Base-by-base conservation (phyloP, 345 rosid genomes). In the Arabis hirsuta region DNA sequence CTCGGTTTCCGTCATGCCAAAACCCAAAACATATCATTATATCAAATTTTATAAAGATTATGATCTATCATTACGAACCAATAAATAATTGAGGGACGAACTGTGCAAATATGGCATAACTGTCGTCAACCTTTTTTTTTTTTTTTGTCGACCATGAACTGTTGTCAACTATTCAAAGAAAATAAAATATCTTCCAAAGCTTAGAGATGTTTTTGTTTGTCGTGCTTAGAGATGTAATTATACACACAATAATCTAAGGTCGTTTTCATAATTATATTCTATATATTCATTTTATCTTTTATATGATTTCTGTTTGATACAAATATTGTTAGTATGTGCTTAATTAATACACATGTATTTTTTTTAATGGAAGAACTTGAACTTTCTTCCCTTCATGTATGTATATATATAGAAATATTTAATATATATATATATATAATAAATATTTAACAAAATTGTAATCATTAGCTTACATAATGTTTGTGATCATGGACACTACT, bases 401-500 rank as follows among this genome's bases (percentile, higher is more conserved):
- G n/a, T n/a, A n/a, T n/a, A n/a, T n/a, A n/a, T n/a, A n/a, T n/a
- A n/a, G n/a, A n/a, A n/a, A n/a, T n/a, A n/a, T n/a, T n/a, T n/a
- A n/a, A n/a, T n/a, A n/a, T n/a, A n/a, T n/a, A n/a, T n/a, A n/a
- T n/a, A n/a, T n/a, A n/a, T n/a, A 22, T 22, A 22, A 22, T 11
- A 44, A 45, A 9, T 66, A 12, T 51, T 16, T 53, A 50, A 22
- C 24, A 22, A 59, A 7, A 7, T 31, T 42, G 22, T 52, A 60
- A 74, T 74, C 62, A 60, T 60, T 26, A 52, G 22, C 4, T 58
- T 51, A 29, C 52, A 67, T 44, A 65, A 39, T 57, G 45, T 20
- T 34, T 46, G 24, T 64, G 50, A 73, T 73, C 59, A 43, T 34
- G 69, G 73, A 60, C 78, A 66, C 73, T 53, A 68, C 57, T 44